phyloP scores from a whole-genome alignment of 768 basidiomycete species.

The Pleurotus ostreatus region DNA sequence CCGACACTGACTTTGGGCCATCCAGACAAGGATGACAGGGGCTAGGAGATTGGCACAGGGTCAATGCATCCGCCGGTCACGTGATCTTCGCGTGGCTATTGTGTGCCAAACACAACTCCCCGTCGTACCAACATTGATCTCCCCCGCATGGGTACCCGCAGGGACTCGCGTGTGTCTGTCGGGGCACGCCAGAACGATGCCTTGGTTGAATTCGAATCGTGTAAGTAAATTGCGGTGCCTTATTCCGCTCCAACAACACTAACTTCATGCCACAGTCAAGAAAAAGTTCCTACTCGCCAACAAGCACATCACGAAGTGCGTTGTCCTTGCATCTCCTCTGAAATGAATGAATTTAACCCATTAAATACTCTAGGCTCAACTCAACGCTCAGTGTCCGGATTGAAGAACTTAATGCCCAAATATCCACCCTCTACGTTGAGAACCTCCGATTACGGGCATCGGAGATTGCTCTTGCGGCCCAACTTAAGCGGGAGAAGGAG shows the following conservation, averaged over 20 bases:
- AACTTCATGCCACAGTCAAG: constrained; percentile 59
- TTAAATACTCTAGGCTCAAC: constrained; percentile 54
- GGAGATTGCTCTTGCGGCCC: constrained; percentile 69
- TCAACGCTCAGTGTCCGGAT: constrained; percentile 80
- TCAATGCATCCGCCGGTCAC: not conserved
- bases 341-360: not conserved
- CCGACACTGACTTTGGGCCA: too few relatives aligned
- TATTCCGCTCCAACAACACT: constrained; percentile 24
- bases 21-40: too few relatives aligned
- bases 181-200: constrained; percentile 73
- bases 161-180: constrained; percentile 61
- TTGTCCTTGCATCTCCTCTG: constrained; percentile 5
- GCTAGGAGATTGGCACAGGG: too few relatives aligned
- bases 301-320: constrained; percentile 87
- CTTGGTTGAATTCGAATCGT: constrained; percentile 79
- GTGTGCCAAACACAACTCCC: not conserved
- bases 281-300: constrained; percentile 89
- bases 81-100: not conserved
- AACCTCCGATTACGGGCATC: constrained; percentile 79
- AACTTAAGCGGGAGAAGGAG: constrained; percentile 78
- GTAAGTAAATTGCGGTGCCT: constrained; percentile 41
- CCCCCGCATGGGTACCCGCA: constrained; percentile 47
- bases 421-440: constrained; percentile 78
- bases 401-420: constrained; percentile 80
- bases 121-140: constrained; percentile 9